phyloP scores from a whole-genome alignment of 345 rosid genomes.

The Linum trigynum region DNA sequence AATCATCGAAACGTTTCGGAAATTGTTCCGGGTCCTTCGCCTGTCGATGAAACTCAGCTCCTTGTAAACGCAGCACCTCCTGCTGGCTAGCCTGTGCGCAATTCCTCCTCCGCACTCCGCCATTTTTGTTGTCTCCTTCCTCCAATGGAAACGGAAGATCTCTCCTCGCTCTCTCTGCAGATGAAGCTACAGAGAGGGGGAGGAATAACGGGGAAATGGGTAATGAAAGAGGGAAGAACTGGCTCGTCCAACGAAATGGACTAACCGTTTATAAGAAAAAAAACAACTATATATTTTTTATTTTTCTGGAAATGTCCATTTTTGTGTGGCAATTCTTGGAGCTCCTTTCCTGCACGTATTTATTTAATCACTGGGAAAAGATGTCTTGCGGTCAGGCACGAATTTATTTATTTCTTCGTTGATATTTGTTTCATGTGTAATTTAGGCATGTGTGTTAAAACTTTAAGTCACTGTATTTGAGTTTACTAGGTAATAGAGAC shows the following conservation, averaged over 20 bases:
- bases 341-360: too few species aligned
- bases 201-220: background rate
- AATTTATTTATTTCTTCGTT: too few species aligned
- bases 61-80: slow-evolving; percentile 24
- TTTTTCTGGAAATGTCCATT: too few species aligned
- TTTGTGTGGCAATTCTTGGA: too few species aligned
- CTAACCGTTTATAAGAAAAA: background rate
- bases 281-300: too few species aligned
- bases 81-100: slow-evolving; percentile 36
- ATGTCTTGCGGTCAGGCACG: too few species aligned
- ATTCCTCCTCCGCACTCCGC: slow-evolving; percentile 35
- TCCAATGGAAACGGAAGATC: background rate
- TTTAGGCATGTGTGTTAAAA: too few species aligned
- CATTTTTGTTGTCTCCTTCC: slow-evolving; percentile 16
- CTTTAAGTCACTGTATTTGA: too few species aligned
- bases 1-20: slow-evolving; percentile 39
- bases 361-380: too few species aligned
- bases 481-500: too few species aligned
- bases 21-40: slow-evolving; percentile 24
- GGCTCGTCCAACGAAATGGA: background rate
- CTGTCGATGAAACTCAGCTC: slow-evolving; percentile 28
- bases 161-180: background rate
- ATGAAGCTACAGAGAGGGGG: background rate
- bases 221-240: background rate
- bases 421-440: too few species aligned